Percentiles rank a stretch among this genome's conserved stretches.
Conservation (phyloP, 176 grass and related monocot species). For the Pontederia paniculata region DNA sequence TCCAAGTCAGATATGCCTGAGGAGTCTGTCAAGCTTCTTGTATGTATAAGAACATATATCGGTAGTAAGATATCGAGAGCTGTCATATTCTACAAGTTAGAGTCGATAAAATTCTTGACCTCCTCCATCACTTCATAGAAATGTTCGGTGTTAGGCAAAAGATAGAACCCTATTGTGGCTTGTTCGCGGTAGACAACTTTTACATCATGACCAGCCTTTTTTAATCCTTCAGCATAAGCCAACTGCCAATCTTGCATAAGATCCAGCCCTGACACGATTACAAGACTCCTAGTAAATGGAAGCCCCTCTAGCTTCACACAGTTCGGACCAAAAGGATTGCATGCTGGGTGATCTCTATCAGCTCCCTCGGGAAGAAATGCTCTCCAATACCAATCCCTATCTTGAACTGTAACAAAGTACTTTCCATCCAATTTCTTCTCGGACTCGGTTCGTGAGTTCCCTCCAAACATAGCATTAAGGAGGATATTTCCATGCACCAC, state of each 20-base stretch:
- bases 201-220: slow-evolving; percentile 44
- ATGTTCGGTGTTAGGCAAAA: slow-evolving; percentile 82
- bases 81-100: slow-evolving; percentile 53
- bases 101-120: slow-evolving; percentile 65
- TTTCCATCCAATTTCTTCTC: slow-evolving; percentile 80
- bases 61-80: not conserved
- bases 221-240: slow-evolving; percentile 63
- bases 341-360: slow-evolving; percentile 84
- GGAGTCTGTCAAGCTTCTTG: not conserved
- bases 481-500: slow-evolving; percentile 71
- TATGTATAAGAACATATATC: not conserved
- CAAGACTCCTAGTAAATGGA: slow-evolving; percentile 78
- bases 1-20: too few species aligned
- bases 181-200: slow-evolving; percentile 78
- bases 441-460: slow-evolving; percentile 51
- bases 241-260: slow-evolving; percentile 82
- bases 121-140: slow-evolving; percentile 95
- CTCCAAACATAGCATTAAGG: slow-evolving; percentile 97
- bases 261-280: slow-evolving; percentile 88
- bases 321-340: slow-evolving; percentile 89
- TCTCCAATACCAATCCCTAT: slow-evolving; percentile 99
- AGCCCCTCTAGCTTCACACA: slow-evolving; percentile 34
- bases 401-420: slow-evolving; percentile 94
- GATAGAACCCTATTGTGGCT: slow-evolving; percentile 87
- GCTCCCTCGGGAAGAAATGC: slow-evolving; percentile 88